Evolutionary conservation across 306 rosid species (phyloP).

Genomic region (Trifolium fragiferum): DNA sequence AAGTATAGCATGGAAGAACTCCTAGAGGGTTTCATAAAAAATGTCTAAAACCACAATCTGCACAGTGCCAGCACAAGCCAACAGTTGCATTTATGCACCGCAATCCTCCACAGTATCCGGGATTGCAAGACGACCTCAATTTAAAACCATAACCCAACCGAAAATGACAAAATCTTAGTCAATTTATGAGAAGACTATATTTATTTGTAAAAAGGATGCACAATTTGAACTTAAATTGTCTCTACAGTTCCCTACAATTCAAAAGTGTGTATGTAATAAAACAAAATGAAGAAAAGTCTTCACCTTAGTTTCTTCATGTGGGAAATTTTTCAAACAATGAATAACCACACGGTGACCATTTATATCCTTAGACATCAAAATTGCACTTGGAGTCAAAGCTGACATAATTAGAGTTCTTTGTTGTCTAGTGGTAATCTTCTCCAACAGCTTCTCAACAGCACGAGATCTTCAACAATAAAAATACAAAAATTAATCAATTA

Average conservation of each 20-base stretch:
- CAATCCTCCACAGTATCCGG: not conserved
- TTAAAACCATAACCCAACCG: not conserved
- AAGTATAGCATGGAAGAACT: not conserved
- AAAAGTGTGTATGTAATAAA: not conserved
- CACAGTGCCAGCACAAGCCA: not conserved
- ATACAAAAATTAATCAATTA: not conserved
- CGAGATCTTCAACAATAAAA: conserved; percentile 49
- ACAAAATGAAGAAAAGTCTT: not conserved
- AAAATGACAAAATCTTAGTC: not conserved
- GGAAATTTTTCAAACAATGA: conserved; percentile 55
- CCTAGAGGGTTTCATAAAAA: not conserved
- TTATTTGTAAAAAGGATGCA: not conserved
- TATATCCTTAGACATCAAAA: conserved; percentile 48
- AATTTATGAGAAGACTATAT: not conserved
- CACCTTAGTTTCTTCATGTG: conserved; percentile 57
- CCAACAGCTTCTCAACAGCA: conserved; percentile 56
- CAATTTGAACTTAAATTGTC: conserved; percentile 3
- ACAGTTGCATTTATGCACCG: not conserved
- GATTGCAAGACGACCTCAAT: not conserved
- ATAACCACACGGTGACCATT: conserved; percentile 64
- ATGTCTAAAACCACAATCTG: not conserved
- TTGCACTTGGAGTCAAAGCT: conserved; percentile 50
- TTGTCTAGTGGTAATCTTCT: conserved; percentile 43
- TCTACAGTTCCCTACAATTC: not conserved
- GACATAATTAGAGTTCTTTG: conserved; percentile 47